These are phyloP conservation scores for Huiozyma sinensis DNA, from an alignment of 805 yeast genomes.

Conservation along the genomic window DNA sequence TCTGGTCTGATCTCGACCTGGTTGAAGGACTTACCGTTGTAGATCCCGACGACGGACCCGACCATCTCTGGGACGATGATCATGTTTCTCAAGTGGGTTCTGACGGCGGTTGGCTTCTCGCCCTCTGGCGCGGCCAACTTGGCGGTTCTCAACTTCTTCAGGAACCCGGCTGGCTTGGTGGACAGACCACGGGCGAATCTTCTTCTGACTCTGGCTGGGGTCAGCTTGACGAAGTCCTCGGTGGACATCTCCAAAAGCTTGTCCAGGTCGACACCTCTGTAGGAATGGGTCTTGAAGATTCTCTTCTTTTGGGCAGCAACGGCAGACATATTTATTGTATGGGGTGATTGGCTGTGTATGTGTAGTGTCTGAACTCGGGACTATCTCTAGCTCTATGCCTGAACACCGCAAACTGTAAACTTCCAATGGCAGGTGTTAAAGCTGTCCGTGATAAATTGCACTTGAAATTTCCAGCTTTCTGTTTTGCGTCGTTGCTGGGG, in stretches of 20 bases:
- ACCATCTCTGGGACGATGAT: slow-evolving; percentile 98
- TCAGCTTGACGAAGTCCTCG: slow-evolving; percentile 93
- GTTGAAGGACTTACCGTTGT: slow-evolving; percentile 99
- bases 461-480: no score
- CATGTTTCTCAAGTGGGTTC: slow-evolving; percentile 99
- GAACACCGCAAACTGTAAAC: no score
- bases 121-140: slow-evolving; percentile 79
- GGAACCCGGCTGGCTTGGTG: slow-evolving; percentile 88
- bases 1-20: slow-evolving; percentile 97
- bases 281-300: slow-evolving; percentile 91
- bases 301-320: slow-evolving; percentile 49
- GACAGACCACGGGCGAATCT: slow-evolving; percentile 97
- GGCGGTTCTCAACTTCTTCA: slow-evolving; percentile 96
- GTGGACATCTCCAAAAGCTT: slow-evolving; percentile 87
- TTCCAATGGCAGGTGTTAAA: no score
- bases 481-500: no score
- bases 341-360: not conserved
- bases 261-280: slow-evolving; percentile 96
- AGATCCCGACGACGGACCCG: slow-evolving; percentile 96
- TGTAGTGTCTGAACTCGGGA: not conserved
- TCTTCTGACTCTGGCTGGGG: slow-evolving; percentile 99
- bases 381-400: no score
- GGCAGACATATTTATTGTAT: slow-evolving; percentile 13
- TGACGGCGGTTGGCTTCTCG: slow-evolving; percentile 96
- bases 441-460: no score